A percentile compares a stretch with the other conserved stretches of the same genome.
phyloP scores from a whole-genome alignment of 169 alveolate species.

The Fabrea salina region DNA sequence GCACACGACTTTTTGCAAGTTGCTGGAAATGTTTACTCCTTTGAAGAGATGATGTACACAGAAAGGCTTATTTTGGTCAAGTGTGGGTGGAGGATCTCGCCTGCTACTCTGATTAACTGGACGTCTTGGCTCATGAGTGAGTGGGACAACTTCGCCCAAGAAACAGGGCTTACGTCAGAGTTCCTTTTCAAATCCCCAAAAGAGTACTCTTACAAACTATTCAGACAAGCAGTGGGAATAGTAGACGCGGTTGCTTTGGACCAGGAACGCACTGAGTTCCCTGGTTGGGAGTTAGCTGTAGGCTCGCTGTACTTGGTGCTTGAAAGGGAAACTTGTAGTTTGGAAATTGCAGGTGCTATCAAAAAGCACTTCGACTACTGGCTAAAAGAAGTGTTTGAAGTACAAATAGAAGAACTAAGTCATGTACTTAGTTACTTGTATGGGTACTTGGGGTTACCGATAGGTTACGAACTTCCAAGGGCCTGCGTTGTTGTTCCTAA shows the following conservation, averaged over 20 bases:
- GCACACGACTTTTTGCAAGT: conserved; percentile 49
- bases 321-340: conserved; percentile 6
- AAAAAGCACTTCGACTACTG: not conserved
- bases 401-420: not conserved
- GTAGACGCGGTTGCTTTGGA: conserved; percentile 43
- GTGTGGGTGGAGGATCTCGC: conserved; percentile 29
- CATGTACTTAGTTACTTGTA: not conserved
- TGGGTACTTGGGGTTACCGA: conserved; percentile 12
- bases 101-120: conserved; percentile 52
- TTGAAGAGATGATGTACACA: conserved; percentile 6
- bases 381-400: not conserved
- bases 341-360: not conserved
- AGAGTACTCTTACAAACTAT: conserved; percentile 17
- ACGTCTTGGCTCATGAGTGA: conserved; percentile 49
- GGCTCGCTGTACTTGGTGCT: not conserved
- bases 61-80: conserved; percentile 31
- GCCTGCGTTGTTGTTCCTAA: not conserved
- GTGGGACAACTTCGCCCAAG: conserved; percentile 54
- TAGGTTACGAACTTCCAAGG: conserved; percentile 3
- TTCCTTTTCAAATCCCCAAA: conserved; percentile 36
- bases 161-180: not conserved
- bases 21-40: conserved; percentile 57
- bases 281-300: not conserved
- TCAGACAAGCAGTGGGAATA: conserved; percentile 31
- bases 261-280: not conserved